Evolutionary conservation across 208 protist species (phyloP), one percentile per base, ranked within the genome.

Genomic region (Crithidia mellificae): DNA sequence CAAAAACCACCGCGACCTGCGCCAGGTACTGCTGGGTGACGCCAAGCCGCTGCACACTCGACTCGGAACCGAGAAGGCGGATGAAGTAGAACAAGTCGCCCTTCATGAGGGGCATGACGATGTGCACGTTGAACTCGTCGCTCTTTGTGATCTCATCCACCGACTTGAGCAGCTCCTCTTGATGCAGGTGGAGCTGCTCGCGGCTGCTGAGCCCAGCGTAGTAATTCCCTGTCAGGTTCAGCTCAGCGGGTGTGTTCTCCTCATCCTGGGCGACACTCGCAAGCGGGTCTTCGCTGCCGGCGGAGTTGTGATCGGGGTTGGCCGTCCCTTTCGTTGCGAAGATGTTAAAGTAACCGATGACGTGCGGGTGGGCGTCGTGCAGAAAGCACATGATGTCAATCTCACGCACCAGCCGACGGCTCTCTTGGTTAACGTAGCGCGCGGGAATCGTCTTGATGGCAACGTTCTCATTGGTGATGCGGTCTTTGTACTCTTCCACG

Each of bases 311-410:
- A 36, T 72, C 63, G 7, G 41, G 50, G 41, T 63, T 41, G 15
- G 51, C 53, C 15, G 44, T 92, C 20, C 81, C 83, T 25, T 93
- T 72, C 0, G 91, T 98, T 72, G 97, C 92, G 61, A 99, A 98
- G 52, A 99, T 97, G 69, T 92, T 96, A 68, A 93, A 86, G 53
- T 98, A 85, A 41, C 90, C 93, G 49, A 98, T 95, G 22, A 98
- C 81, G 72, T 98, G 98, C 0, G 96, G 89, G 64, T 99, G 98
- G 17, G 74, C 66, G 29, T 83, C 70, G 65, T 98, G 79, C 43
- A 99, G 73, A 68, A 99, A 97, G 53, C 87, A 93, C 66, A 99
- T 92, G 17, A 98, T 85, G 44, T 98, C 98, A 39, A 99, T 96
- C 74, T 99, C 94, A 19, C 95, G 77, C 34, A 98, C 79, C 1